Evolutionary conservation across 2,329 filamentous ascomycete species (phyloP).

Genomic region (Westerdykella ornata): DNA sequence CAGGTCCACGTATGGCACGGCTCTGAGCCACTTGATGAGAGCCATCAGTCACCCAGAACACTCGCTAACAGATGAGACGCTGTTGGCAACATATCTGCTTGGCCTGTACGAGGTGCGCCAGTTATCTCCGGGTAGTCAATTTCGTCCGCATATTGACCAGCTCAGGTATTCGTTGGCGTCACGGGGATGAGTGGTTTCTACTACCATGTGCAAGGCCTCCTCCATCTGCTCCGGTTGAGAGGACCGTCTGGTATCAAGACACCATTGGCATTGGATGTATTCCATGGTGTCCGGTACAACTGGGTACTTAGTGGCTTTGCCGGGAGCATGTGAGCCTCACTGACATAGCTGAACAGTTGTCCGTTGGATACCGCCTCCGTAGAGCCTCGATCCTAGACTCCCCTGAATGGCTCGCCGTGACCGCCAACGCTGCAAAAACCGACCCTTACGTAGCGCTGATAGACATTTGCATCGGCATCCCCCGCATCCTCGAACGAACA

Average conservation of each 20-base stretch:
- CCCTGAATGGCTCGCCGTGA: constrained; percentile 30
- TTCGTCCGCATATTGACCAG: neutral
- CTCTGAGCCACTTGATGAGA: constrained; percentile 27
- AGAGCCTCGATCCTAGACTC: constrained; percentile 32
- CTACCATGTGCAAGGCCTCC: constrained; percentile 32
- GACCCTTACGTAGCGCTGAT: constrained; percentile 31
- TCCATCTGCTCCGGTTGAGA: constrained; percentile 27
- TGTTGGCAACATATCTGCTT: constrained; percentile 32
- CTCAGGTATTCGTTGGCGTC: constrained; percentile 31
- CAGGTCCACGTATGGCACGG: constrained; percentile 31
- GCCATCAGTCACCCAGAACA: constrained; percentile 24
- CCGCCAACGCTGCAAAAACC: constrained; percentile 22
- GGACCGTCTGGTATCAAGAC: constrained; percentile 28
- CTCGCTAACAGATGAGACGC: constrained; percentile 28
- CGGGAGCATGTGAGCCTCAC: neutral
- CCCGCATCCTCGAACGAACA: constrained; percentile 30
- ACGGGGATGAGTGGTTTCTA: constrained; percentile 33
- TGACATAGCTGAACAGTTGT: constrained; percentile 19
- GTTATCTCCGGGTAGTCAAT: neutral
- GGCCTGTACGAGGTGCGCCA: constrained; percentile 29
- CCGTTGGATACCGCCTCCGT: constrained; percentile 30
- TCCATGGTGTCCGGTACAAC: constrained; percentile 33
- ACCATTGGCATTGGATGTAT: constrained; percentile 27
- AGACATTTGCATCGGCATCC: constrained; percentile 30
- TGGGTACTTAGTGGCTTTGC: constrained; percentile 14